A percentile compares a stretch with the other conserved stretches of the same genome.
These are phyloP conservation scores for Sugiyamaella mastotermitis DNA, from an alignment of 805 yeast genomes.

Conservation along the genomic window DNA sequence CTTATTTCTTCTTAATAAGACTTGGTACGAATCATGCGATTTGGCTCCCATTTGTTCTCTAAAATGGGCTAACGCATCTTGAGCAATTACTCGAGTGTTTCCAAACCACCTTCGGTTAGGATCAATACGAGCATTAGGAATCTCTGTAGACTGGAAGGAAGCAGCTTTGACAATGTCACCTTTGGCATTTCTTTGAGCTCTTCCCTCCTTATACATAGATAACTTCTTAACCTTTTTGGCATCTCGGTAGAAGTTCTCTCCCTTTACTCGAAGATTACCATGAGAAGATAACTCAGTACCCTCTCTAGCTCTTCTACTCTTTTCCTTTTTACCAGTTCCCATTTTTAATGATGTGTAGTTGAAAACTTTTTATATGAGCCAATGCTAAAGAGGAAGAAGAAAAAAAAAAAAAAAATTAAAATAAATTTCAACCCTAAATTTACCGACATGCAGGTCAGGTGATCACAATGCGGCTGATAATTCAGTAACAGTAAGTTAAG, in stretches of 20 bases:
- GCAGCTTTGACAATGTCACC: conserved; percentile 90
- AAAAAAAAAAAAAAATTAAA: too few species aligned
- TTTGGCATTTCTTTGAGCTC: conserved; percentile 75
- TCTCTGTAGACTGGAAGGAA: conserved; percentile 74
- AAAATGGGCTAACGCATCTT: conserved; percentile 90
- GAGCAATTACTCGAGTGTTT: conserved; percentile 94
- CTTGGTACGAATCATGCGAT: conserved; percentile 77
- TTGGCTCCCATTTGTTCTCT: conserved; percentile 90
- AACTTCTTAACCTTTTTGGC: conserved; percentile 85
- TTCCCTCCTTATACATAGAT: conserved; percentile 89
- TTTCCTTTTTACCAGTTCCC: conserved; percentile 95
- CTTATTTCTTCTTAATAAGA: conserved; percentile 79
- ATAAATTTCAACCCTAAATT: too few species aligned
- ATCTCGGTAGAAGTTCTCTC: conserved; percentile 92
- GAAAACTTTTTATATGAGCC: too few species aligned
- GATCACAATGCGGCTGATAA: too few species aligned
- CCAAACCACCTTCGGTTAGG: conserved; percentile 98
- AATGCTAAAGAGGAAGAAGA: too few species aligned
- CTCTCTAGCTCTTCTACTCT: conserved; percentile 76
- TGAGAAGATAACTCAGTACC: conserved; percentile 63
- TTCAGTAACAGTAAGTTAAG: too few species aligned
- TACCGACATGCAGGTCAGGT: too few species aligned
- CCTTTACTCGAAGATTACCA: conserved; percentile 89
- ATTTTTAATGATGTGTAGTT: too few species aligned
- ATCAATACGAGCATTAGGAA: conserved; percentile 88